phyloP scores from a whole-genome alignment of 106 monocot species.

The Apostasia shenzhenica region DNA sequence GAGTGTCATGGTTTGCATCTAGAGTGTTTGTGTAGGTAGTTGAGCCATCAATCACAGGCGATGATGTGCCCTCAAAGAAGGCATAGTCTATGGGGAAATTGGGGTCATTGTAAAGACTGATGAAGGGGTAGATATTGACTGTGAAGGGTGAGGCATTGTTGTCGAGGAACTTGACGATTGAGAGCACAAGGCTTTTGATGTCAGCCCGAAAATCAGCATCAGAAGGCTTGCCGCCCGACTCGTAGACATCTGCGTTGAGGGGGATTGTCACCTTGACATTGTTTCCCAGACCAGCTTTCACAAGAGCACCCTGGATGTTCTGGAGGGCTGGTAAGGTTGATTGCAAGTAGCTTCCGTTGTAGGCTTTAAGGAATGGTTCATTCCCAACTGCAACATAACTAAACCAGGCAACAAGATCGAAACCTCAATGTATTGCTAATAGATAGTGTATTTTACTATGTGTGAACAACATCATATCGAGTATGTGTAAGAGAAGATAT shows the following conservation, averaged over 20 bases:
- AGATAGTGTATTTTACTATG: background rate
- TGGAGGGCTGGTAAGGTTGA: conserved; percentile 67
- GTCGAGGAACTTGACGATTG: conserved; percentile 69
- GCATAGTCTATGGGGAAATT: conserved; percentile 84
- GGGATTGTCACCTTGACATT: conserved; percentile 77
- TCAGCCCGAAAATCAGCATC: conserved; percentile 77
- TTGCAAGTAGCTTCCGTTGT: conserved; percentile 48
- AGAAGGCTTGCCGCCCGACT: conserved; percentile 55
- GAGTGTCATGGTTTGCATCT: conserved; percentile 85
- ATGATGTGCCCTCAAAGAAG: conserved; percentile 61
- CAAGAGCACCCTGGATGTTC: conserved; percentile 72
- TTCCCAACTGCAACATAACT: conserved; percentile 78
- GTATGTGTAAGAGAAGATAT: too few relatives aligned
- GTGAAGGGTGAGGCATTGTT: conserved; percentile 68
- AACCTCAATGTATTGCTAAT: background rate
- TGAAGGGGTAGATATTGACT: conserved; percentile 94
- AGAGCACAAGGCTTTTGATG: conserved; percentile 68
- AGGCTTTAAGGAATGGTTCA: conserved; percentile 53
- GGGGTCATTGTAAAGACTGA: conserved; percentile 67
- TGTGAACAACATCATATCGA: too few relatives aligned
- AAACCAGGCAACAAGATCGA: background rate
- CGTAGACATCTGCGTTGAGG: conserved; percentile 80
- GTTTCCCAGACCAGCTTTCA: conserved; percentile 64
- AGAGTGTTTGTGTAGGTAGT: conserved; percentile 58
- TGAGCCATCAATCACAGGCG: conserved; percentile 36